Evolutionary conservation across 1,139 yeast genomes (phyloP).

Genomic region (Geotrichum klebahnii): DNA sequence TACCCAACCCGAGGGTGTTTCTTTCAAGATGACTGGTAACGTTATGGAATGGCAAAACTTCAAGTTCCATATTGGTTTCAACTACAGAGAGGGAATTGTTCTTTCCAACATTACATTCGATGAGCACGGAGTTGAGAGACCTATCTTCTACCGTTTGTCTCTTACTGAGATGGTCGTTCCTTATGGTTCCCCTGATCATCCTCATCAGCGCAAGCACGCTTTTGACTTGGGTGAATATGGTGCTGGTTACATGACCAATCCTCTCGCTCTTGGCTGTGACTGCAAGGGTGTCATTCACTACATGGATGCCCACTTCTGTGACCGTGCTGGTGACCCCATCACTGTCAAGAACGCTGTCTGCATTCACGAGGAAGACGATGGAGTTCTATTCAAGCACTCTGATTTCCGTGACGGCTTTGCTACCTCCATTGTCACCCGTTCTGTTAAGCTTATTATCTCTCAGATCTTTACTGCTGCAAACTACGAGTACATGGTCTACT

Average conservation of each 20-base stretch:
- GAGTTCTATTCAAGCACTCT: constrained; percentile 72
- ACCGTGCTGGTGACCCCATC: constrained; percentile 61
- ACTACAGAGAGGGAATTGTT: constrained; percentile 81
- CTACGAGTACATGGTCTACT: constrained; percentile 78
- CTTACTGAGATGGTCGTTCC: constrained; percentile 83
- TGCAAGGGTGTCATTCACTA: constrained; percentile 82
- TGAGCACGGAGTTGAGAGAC: constrained; percentile 67
- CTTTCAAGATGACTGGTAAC: constrained; percentile 65
- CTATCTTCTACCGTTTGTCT: constrained; percentile 73
- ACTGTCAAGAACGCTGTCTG: constrained; percentile 74
- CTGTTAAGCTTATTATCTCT: constrained; percentile 66
- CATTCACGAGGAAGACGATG: constrained; percentile 82
- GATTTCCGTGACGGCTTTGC: constrained; percentile 78
- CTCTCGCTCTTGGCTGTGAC: constrained; percentile 73
- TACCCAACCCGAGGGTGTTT: constrained; percentile 78
- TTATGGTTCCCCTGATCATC: constrained; percentile 72
- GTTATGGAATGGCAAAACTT: constrained; percentile 74
- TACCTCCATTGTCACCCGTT: constrained; percentile 70
- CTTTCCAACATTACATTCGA: constrained; percentile 67
- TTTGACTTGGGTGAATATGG: constrained; percentile 85
- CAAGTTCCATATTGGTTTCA: constrained; percentile 73
- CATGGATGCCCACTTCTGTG: constrained; percentile 68
- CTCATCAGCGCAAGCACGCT: constrained; percentile 81
- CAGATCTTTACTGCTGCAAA: constrained; percentile 84
- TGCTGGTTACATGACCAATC: constrained; percentile 80